phyloP scores from a whole-genome alignment of 805 yeast genomes.

The Metschnikowia kunwiensis region DNA sequence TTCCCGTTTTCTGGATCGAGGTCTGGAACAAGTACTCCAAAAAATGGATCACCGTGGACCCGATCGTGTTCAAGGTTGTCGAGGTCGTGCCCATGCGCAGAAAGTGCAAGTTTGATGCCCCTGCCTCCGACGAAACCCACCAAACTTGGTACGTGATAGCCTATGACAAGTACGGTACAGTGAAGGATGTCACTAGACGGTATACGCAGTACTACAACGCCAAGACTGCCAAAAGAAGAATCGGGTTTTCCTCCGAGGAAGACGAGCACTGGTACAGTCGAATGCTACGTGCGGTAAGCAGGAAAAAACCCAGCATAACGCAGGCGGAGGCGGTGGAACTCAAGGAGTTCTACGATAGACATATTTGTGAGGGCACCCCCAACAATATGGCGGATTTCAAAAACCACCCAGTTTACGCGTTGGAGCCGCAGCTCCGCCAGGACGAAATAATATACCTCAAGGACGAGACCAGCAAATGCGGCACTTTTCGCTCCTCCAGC shows the following conservation, averaged over 20 bases:
- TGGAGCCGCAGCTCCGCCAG: constrained; percentile 69
- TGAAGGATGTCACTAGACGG: constrained; percentile 80
- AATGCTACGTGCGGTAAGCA: constrained; percentile 36
- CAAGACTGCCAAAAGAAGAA: constrained; percentile 68
- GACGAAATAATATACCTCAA: constrained; percentile 72
- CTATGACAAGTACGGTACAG: constrained; percentile 60
- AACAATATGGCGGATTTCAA: constrained; percentile 76
- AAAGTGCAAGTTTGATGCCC: constrained; percentile 69
- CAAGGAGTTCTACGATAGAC: constrained; percentile 57
- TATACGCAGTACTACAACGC: constrained; percentile 72
- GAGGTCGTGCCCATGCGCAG: constrained; percentile 57
- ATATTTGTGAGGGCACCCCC: constrained; percentile 83
- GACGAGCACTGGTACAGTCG: constrained; percentile 61
- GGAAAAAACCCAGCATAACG: constrained; percentile 22
- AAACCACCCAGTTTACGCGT: constrained; percentile 80
- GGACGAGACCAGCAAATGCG: constrained; percentile 56
- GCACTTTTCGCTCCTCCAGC: constrained; percentile 51
- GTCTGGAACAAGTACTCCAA: constrained; percentile 77
- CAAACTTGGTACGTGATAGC: constrained; percentile 74
- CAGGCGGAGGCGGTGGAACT: constrained; percentile 53
- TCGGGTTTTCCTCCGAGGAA: constrained; percentile 52
- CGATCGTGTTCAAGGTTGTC: constrained; percentile 59
- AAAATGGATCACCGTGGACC: constrained; percentile 86
- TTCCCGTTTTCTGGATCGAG: constrained; percentile 90
- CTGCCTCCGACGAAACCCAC: constrained; percentile 53